A percentile compares a stretch with the other conserved stretches of the same genome.
Evolutionary conservation across 768 basidiomycete genomes (phyloP).

Genomic region (Gymnopilus junonius): DNA sequence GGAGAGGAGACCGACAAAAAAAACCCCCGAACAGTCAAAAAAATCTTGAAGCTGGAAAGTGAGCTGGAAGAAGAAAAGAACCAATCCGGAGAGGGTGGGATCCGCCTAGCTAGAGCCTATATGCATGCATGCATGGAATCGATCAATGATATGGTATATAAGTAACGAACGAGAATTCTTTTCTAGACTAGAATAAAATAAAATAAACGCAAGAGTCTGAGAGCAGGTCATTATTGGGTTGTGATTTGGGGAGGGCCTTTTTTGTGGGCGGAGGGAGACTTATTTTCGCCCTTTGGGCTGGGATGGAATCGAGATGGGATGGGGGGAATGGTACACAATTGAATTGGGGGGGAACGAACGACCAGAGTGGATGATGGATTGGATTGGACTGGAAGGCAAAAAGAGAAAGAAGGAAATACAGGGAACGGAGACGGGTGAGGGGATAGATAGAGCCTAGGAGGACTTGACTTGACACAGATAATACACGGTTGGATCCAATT

Average conservation of each 20-base stretch:
- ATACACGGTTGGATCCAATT: neutral
- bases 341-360: neutral
- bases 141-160: slow-evolving; percentile 5
- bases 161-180: neutral
- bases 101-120: no score
- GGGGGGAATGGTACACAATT: neutral
- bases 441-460: neutral
- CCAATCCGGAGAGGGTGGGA: neutral
- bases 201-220: neutral
- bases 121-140: neutral
- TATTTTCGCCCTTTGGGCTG: neutral
- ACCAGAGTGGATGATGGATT: slow-evolving; percentile 6
- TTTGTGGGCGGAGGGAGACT: neutral
- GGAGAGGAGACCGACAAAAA: neutral
- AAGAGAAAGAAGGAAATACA: neutral
- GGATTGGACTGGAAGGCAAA: neutral
- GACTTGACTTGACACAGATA: neutral
- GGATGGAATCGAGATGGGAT: no score
- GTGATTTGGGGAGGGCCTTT: no score
- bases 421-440: neutral
- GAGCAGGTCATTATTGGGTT: neutral
- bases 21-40: neutral
- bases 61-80: neutral
- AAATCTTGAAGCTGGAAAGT: neutral
- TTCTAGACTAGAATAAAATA: no score